Base-by-base conservation (phyloP, 768 basidiomycete species). In the Candolleomyces eurysporus region DNA sequence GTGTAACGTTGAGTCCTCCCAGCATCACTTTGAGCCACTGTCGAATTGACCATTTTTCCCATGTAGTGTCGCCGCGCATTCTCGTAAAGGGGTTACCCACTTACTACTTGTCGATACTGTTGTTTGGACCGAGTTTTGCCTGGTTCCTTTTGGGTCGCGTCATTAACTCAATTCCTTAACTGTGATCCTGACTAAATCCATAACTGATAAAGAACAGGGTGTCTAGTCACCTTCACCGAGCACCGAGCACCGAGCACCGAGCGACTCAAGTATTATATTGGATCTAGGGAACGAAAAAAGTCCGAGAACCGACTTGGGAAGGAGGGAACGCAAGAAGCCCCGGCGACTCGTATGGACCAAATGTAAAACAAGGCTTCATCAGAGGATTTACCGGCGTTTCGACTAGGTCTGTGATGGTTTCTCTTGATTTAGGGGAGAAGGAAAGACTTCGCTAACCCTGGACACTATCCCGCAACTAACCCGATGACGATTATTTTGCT, bases 371-470 rank as follows among this genome's bases (percentile, higher is more conserved):
- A n/a, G 13, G 39, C 54, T 56, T 42, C 32, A 40, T 14, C 54
- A 56, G 54, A 56, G 54, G 54, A 56, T 56, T 56, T 39, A 56
- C 54, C 54, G 54, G 54, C 40, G 19, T 14, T 14, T 21, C 54
- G 21, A 36, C 39, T 36, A 26, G 39, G 54, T 56, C n/a, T 21
- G 49, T 51, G 17, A 48, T 48, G 46, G 17, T 31, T 19, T 51
- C 30, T 51, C 49, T 21, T 51, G 36, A 11, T 36, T 36, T 36
- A 11, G 6, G 36, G 36, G 36, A 36, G 36, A 36, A 36, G 36
- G 36, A 36, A 11, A 36, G 36, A 36, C 36, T 36, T 36, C 36
- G 36, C 36, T 36, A 36, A 36, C 36, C 36, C 36, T 36, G 36
- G 36, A 36, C 8, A 36, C 36, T 36, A 6, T 36, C 36, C 36